Evolutionary conservation across 257 asterid species (phyloP).

Genomic region (Solanum appendiculatum): DNA sequence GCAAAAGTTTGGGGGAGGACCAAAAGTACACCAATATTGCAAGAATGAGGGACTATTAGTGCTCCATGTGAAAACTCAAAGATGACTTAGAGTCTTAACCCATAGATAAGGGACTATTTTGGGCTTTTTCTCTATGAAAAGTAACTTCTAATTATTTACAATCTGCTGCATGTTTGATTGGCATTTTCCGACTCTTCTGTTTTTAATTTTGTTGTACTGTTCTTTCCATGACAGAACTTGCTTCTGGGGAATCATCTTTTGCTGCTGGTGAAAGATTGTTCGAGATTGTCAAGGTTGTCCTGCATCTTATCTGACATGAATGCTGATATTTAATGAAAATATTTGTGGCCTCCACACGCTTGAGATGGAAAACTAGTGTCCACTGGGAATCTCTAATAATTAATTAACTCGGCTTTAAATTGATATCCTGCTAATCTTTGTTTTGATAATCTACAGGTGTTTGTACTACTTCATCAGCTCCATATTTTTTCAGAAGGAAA

Average conservation of each 20-base stretch:
- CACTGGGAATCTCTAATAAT: neutral
- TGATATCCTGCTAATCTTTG: constrained; percentile 5
- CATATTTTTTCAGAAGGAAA: constrained; percentile 65
- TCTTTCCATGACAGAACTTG: constrained; percentile 32
- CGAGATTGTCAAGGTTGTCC: constrained; percentile 80
- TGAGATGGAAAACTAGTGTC: neutral
- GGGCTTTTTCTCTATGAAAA: neutral
- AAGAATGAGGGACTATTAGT: neutral
- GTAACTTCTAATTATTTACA: neutral
- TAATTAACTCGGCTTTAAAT: neutral
- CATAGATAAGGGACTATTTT: neutral
- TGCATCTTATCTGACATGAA: neutral
- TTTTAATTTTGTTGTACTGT: constrained; percentile 6
- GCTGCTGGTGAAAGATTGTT: constrained; percentile 79
- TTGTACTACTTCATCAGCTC: constrained; percentile 82
- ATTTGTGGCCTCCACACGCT: neutral
- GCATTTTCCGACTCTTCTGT: neutral
- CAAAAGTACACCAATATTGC: neutral
- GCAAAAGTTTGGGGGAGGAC: neutral
- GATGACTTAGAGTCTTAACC: neutral
- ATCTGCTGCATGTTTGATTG: neutral
- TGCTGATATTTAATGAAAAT: neutral
- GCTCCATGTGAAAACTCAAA: neutral
- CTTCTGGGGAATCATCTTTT: constrained; percentile 56
- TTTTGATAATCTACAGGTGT: constrained; percentile 38